A percentile compares a stretch with the other conserved stretches of the same genome.
These are phyloP conservation scores for Acanthamoeba lugdunensis DNA, from an alignment of 208 protist genomes.

Conservation along the genomic window DNA sequence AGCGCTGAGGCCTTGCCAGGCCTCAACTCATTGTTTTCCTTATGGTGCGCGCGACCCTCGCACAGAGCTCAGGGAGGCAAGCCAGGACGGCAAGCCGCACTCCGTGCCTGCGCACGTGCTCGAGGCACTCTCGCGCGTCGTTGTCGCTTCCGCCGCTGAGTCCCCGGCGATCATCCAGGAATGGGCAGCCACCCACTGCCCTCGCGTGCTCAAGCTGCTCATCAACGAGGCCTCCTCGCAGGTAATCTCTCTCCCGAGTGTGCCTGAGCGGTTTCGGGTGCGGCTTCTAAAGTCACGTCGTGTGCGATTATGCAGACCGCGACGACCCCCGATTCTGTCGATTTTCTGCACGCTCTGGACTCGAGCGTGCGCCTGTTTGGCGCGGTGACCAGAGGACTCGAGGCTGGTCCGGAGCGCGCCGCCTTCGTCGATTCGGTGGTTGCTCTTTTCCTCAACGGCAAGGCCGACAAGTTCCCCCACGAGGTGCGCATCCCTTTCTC, in stretches of 20 bases:
- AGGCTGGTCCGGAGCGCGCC: neutral
- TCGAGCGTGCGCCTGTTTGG: conserved; percentile 5
- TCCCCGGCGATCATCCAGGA: neutral
- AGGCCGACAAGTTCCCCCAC: neutral
- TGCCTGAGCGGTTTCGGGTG: too few relatives aligned
- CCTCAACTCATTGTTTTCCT: neutral
- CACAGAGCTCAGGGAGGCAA: neutral
- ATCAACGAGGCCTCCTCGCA: neutral
- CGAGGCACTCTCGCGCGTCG: neutral
- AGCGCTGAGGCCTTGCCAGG: too few relatives aligned
- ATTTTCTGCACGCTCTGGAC: conserved; percentile 25
- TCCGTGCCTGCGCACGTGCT: neutral
- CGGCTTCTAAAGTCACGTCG: too few relatives aligned
- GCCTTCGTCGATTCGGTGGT: conserved; percentile 26
- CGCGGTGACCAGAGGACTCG: conserved; percentile 15
- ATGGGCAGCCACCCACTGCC: neutral
- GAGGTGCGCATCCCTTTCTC: neutral
- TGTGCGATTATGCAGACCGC: too few relatives aligned
- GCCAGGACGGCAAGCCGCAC: neutral
- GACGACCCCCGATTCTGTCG: neutral
- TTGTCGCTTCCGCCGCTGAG: neutral
- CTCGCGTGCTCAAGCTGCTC: conserved; percentile 1
- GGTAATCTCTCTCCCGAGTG: neutral
- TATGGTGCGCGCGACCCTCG: neutral
- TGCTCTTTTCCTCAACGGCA: conserved; percentile 10